phyloP scores from a whole-genome alignment of 1,284 basidiomycete genomes.

The Moniliophthora roreri region DNA sequence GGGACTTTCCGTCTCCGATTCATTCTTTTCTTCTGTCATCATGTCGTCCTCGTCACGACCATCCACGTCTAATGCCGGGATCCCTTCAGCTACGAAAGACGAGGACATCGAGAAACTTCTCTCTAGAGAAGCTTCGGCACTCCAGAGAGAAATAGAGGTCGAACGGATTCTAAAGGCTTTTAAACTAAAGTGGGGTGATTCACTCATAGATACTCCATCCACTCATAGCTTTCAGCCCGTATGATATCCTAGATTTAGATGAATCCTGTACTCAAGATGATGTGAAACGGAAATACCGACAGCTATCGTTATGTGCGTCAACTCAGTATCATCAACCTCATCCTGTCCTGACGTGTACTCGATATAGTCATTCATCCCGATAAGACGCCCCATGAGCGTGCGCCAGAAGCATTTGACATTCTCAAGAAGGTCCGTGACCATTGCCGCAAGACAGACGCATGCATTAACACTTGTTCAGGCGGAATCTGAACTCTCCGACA shows the following conservation, averaged over 20 bases:
- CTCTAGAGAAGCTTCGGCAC: conserved; percentile 76
- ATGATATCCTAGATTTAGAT: conserved; percentile 74
- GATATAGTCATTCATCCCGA: conserved; percentile 82
- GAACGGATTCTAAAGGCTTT: conserved; percentile 83
- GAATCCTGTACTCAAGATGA: conserved; percentile 64
- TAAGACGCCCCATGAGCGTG: conserved; percentile 75
- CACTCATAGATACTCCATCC: not conserved
- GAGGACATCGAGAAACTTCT: conserved; percentile 71
- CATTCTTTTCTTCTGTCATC: not conserved
- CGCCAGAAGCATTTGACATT: conserved; percentile 82
- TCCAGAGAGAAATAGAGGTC: conserved; percentile 82
- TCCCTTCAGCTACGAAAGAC: not conserved
- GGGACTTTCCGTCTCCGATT: too few species aligned
- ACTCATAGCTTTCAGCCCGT: conserved; percentile 49
- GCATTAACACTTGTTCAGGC: conserved; percentile 46
- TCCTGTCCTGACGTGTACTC: conserved; percentile 4
- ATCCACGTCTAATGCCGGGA: not conserved
- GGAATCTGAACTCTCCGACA: conserved; percentile 75
- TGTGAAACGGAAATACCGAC: conserved; percentile 79
- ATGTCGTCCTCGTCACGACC: not conserved
- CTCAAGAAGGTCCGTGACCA: conserved; percentile 68
- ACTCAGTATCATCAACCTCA: not conserved
- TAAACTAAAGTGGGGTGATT: conserved; percentile 74
- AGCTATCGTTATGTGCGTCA: conserved; percentile 75
- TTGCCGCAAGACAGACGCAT: not conserved